Evolutionary conservation across 257 asterid species (phyloP).

Genomic region (Solanum bulbocastanum): DNA sequence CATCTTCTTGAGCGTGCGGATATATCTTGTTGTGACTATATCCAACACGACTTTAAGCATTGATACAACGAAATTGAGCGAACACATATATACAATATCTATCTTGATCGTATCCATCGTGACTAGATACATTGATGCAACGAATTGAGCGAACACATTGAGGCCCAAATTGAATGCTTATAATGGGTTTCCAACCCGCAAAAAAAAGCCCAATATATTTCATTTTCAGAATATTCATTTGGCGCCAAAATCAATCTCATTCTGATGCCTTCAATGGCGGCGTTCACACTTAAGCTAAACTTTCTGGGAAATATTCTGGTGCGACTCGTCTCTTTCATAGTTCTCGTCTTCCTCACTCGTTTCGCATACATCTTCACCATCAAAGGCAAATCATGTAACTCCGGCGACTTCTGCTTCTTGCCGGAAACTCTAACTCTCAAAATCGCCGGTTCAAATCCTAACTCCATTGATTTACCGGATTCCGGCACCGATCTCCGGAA

Average conservation of each 20-base stretch:
- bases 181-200: background rate
- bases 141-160: background rate
- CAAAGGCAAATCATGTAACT: conserved; percentile 27
- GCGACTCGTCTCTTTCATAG: conserved; percentile 41
- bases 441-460: background rate
- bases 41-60: too few relatives aligned
- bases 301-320: conserved; percentile 34
- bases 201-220: background rate
- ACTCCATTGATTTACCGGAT: background rate
- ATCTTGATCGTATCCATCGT: too few relatives aligned
- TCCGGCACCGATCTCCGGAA: conserved; percentile 12
- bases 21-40: too few relatives aligned
- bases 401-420: conserved; percentile 28
- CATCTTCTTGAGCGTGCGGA: too few relatives aligned
- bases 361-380: conserved; percentile 42
- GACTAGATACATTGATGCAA: background rate
- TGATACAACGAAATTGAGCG: background rate
- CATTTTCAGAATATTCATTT: background rate
- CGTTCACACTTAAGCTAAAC: conserved; percentile 5
- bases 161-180: background rate
- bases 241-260: conserved; percentile 5
- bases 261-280: conserved; percentile 29
- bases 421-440: background rate
- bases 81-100: background rate
- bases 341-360: conserved; percentile 48